phyloP scores from a whole-genome alignment of 805 yeast species.

The Wickerhamomyces xylosicus region DNA sequence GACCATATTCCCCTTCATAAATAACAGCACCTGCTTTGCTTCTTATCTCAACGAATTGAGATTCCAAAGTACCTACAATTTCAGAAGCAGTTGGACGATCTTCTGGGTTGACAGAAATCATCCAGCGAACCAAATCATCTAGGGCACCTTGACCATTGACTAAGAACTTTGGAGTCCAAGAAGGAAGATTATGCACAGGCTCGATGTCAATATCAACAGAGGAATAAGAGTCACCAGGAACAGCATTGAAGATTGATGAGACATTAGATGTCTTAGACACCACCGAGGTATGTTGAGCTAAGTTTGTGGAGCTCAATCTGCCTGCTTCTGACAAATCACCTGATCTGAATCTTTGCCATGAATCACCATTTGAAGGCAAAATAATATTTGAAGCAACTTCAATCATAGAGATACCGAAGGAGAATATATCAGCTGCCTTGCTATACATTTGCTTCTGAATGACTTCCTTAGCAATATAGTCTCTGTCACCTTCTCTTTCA shows the following conservation, averaged over 20 bases:
- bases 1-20: conserved; percentile 94
- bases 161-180: conserved; percentile 83
- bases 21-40: conserved; percentile 90
- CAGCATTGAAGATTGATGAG: conserved; percentile 15
- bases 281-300: conserved; percentile 23
- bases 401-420: conserved; percentile 86
- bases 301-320: conserved; percentile 62
- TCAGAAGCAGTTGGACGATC: conserved; percentile 73
- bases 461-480: conserved; percentile 95
- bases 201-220: conserved; percentile 15
- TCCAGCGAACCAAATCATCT: conserved; percentile 75
- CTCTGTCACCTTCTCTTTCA: conserved; percentile 95
- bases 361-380: conserved; percentile 90
- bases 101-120: conserved; percentile 79
- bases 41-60: conserved; percentile 65
- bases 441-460: conserved; percentile 75
- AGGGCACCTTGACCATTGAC: conserved; percentile 60
- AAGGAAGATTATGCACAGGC: conserved; percentile 35
- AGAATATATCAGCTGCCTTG: conserved; percentile 88
- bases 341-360: conserved; percentile 92
- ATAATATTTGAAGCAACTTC: conserved; percentile 95
- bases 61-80: conserved; percentile 62
- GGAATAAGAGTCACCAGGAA: conserved; percentile 19
- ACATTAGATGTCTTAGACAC: conserved; percentile 16
- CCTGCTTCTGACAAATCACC: conserved; percentile 97